A percentile compares a stretch with the other conserved stretches of the same genome.
Evolutionary conservation across 768 basidiomycete genomes (phyloP).

Genomic region (Amanita muscaria): DNA sequence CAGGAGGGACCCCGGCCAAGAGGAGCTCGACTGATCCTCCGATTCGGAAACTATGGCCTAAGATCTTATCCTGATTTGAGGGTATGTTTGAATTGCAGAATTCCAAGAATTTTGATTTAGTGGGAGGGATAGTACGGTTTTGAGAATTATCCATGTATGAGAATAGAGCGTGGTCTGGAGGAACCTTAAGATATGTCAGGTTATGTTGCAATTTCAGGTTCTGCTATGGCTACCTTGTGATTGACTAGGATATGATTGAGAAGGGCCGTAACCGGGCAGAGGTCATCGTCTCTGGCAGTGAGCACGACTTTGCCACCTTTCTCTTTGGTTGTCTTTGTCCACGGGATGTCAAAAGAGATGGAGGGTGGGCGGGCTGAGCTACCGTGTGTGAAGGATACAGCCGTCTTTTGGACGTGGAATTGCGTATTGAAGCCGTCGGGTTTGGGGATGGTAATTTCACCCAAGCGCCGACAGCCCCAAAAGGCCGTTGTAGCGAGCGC

Average conservation of each 20-base stretch:
- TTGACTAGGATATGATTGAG: conserved; percentile 14
- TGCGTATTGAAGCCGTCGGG: conserved; percentile 5
- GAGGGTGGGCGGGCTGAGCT: background rate
- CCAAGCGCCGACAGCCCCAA: conserved; percentile 14
- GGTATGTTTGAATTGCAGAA: conserved; percentile 1
- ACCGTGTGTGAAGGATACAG: background rate
- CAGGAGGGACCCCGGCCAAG: conserved; percentile 16
- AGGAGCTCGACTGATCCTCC: conserved; percentile 22
- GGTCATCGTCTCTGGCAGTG: conserved; percentile 14
- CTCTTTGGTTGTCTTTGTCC: conserved; percentile 17
- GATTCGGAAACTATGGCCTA: conserved; percentile 21
- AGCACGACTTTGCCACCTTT: conserved; percentile 14
- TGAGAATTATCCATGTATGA: background rate
- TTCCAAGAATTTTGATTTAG: conserved; percentile 1
- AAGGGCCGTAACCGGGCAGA: conserved; percentile 18
- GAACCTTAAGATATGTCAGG: too few relatives aligned
- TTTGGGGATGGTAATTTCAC: conserved; percentile 10
- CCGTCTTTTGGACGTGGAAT: conserved; percentile 2
- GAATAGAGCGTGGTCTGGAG: conserved; percentile 9
- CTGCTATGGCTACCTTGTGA: too few relatives aligned
- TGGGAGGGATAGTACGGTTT: background rate
- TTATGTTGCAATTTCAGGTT: too few relatives aligned
- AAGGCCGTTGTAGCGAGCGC: conserved; percentile 18
- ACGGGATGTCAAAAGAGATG: conserved; percentile 18
- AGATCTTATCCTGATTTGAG: too few relatives aligned